Percentiles rank a stretch among this genome's conserved stretches.
Conservation (phyloP, 1,139 yeast species). For the Kurtzmaniella quercitrusa region DNA sequence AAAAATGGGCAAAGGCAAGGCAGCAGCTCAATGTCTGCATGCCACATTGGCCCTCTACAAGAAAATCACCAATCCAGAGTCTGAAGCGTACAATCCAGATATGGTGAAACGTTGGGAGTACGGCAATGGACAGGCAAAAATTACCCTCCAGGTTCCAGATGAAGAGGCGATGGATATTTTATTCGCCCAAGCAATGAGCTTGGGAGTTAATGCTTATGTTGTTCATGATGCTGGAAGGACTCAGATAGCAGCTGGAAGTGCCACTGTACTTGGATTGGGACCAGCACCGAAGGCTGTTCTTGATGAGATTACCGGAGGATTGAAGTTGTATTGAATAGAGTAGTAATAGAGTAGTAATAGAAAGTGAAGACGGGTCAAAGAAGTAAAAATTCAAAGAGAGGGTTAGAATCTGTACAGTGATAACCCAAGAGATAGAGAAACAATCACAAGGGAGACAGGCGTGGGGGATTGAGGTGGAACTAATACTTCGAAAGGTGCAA, state of each 20-base stretch:
- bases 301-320: slow-evolving; percentile 75
- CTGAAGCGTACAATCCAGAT: slow-evolving; percentile 54
- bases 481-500: too few relatives aligned
- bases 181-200: slow-evolving; percentile 74
- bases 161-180: slow-evolving; percentile 75
- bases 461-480: too few relatives aligned
- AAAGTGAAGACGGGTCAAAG: too few relatives aligned
- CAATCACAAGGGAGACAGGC: too few relatives aligned
- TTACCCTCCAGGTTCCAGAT: slow-evolving; percentile 73
- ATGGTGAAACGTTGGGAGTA: slow-evolving; percentile 75
- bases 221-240: slow-evolving; percentile 98
- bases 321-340: slow-evolving; percentile 58
- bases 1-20: slow-evolving; percentile 91
- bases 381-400: too few relatives aligned
- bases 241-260: slow-evolving; percentile 90
- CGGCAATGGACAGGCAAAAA: slow-evolving; percentile 87
- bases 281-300: slow-evolving; percentile 89
- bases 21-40: slow-evolving; percentile 96
- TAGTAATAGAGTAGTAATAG: not conserved
- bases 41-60: slow-evolving; percentile 93
- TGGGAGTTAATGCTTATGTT: slow-evolving; percentile 73
- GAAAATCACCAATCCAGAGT: slow-evolving; percentile 52
- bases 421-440: too few relatives aligned
- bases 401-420: too few relatives aligned
- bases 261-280: slow-evolving; percentile 91